phyloP scores from a whole-genome alignment of 2,329 filamentous ascomycete genomes.

The Botrytis aclada region DNA sequence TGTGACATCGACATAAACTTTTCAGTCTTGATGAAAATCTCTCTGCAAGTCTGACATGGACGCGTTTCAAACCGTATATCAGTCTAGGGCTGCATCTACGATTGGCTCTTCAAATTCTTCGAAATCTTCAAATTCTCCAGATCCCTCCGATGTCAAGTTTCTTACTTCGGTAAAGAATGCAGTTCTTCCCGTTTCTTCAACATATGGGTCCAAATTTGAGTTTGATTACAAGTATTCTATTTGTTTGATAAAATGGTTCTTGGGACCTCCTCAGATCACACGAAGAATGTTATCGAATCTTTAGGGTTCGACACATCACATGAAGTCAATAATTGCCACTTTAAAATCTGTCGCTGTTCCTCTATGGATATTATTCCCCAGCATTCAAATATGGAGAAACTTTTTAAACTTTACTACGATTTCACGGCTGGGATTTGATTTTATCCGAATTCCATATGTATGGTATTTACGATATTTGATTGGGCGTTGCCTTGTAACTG shows the following conservation, averaged over 20 bases:
- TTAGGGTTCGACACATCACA: neutral
- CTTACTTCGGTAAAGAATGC: neutral
- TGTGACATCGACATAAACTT: neutral
- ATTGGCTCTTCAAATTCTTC: neutral
- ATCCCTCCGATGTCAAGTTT: neutral
- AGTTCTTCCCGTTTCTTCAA: neutral
- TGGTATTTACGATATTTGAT: neutral
- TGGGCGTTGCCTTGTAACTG: neutral
- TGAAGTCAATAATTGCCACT: neutral
- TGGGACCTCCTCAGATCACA: neutral
- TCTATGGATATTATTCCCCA: neutral
- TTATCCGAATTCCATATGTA: neutral
- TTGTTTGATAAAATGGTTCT: neutral
- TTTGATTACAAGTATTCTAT: neutral
- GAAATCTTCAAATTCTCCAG: neutral
- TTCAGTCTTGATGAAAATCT: neutral
- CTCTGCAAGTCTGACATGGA: neutral
- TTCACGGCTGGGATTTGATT: neutral
- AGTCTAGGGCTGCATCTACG: neutral
- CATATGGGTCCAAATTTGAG: neutral
- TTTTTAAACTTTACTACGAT: neutral
- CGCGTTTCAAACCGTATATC: neutral
- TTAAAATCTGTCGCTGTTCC: neutral
- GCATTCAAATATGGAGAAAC: neutral
- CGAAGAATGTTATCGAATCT: neutral